phyloP scores from a whole-genome alignment of 23 red algal genomes.

The Gracilaria domingensis region DNA sequence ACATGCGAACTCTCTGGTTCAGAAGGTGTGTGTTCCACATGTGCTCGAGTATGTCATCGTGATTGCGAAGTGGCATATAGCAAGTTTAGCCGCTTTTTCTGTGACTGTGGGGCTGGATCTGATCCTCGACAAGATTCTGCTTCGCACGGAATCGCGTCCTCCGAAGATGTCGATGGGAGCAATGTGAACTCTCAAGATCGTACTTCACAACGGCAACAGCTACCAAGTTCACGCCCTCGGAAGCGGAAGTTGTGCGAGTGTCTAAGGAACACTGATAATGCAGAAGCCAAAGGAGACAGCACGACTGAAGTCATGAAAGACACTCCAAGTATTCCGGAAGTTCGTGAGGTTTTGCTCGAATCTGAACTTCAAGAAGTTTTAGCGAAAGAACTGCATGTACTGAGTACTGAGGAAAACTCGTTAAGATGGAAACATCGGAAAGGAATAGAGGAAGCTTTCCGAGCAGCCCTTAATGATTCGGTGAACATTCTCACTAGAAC shows the following conservation, averaged over 20 bases:
- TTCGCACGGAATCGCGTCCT: conserved; percentile 38
- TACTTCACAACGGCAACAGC: conserved; percentile 4
- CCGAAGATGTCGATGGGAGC: conserved; percentile 46
- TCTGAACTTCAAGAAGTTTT: conserved; percentile 17
- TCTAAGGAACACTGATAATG: background rate
- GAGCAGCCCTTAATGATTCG: conserved; percentile 21
- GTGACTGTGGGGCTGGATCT: conserved; percentile 85
- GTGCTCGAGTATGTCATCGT: conserved; percentile 83
- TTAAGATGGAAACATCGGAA: conserved; percentile 2
- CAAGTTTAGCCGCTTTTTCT: conserved; percentile 89
- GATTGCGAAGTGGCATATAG: conserved; percentile 81
- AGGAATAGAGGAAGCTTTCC: background rate
- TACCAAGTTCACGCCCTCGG: conserved; percentile 10
- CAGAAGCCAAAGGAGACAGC: background rate
- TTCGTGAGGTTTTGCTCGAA: conserved; percentile 10
- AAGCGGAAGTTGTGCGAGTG: conserved; percentile 36
- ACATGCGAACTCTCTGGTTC: conserved; percentile 72
- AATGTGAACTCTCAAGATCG: conserved; percentile 21
- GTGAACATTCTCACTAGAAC: conserved; percentile 13
- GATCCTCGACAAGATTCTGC: conserved; percentile 42
- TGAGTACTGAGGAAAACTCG: conserved; percentile 12
- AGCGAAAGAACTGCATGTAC: background rate
- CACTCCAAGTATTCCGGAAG: background rate
- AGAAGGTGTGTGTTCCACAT: conserved; percentile 91
- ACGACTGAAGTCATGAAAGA: background rate